phyloP scores from a whole-genome alignment of 1,284 basidiomycete species.

The Microbotryum silenes-acaulis region DNA sequence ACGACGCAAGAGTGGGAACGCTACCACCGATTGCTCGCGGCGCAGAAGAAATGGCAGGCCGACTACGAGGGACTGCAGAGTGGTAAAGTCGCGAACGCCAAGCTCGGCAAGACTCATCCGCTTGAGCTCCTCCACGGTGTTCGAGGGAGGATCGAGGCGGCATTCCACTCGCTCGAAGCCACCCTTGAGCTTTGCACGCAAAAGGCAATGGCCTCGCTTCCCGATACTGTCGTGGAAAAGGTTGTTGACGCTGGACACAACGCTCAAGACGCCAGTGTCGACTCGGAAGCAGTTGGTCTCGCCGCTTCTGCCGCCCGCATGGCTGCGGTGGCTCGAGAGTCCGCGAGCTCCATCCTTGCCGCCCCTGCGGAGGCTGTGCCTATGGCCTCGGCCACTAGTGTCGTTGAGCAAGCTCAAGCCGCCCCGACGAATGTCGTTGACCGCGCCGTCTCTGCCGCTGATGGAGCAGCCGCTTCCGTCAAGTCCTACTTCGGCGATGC shows the following conservation, averaged over 20 bases:
- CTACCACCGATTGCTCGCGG: slow-evolving; percentile 30
- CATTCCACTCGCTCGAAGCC: slow-evolving; percentile 18
- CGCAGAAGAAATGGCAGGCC: slow-evolving; percentile 28
- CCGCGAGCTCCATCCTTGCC: slow-evolving; percentile 13
- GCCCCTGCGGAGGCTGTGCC: slow-evolving; percentile 9
- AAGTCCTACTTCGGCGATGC: slow-evolving; percentile 14
- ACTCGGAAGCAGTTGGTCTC: slow-evolving; percentile 15
- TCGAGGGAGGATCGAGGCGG: slow-evolving; percentile 4
- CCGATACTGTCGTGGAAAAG: slow-evolving; percentile 17
- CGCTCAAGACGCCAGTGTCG: slow-evolving; percentile 24
- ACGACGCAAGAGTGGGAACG: slow-evolving; percentile 13
- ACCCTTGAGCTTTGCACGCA: slow-evolving; percentile 13
- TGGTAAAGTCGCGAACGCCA: slow-evolving; percentile 5
- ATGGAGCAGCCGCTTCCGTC: slow-evolving; percentile 8
- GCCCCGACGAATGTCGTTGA: slow-evolving; percentile 7
- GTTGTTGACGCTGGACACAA: slow-evolving; percentile 28
- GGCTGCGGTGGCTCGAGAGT: slow-evolving; percentile 17
- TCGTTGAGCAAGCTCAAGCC: not conserved
- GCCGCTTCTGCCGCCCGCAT: slow-evolving; percentile 19
- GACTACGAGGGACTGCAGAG: slow-evolving; percentile 18
- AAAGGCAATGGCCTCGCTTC: not conserved
- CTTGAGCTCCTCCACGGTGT: slow-evolving; percentile 15
- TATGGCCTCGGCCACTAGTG: slow-evolving; percentile 4
- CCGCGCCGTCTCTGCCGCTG: slow-evolving; percentile 2
- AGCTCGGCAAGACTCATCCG: slow-evolving; percentile 8